Percentiles rank a stretch among this genome's conserved stretches.
Conservation (phyloP, 768 basidiomycete genomes). For the Tylopilus intermedius region DNA sequence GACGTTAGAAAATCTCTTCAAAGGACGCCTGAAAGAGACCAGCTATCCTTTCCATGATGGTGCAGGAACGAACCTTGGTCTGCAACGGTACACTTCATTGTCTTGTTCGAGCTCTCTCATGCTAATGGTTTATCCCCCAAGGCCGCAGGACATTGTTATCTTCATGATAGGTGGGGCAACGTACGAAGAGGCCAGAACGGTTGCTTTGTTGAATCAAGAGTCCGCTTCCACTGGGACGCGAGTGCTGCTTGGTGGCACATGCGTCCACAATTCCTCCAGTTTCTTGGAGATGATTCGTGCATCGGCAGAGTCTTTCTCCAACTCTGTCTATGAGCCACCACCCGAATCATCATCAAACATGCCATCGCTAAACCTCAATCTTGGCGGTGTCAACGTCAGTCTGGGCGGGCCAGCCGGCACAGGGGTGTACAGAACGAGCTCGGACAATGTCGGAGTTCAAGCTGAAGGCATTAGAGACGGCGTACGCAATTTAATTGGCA, state of each 20-base stretch:
- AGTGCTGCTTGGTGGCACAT: constrained; percentile 88
- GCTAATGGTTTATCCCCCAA: constrained; percentile 27
- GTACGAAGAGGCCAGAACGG: constrained; percentile 87
- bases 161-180: constrained; percentile 97
- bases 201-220: constrained; percentile 86
- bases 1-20: constrained; percentile 85
- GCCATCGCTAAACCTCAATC: constrained; percentile 83
- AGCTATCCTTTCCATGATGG: constrained; percentile 88
- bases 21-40: constrained; percentile 78
- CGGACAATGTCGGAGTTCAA: constrained; percentile 68
- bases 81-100: constrained; percentile 54
- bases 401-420: constrained; percentile 83
- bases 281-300: constrained; percentile 86
- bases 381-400: constrained; percentile 88
- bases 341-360: constrained; percentile 68
- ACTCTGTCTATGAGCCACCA: constrained; percentile 68
- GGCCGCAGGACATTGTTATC: constrained; percentile 93
- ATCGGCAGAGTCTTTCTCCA: constrained; percentile 58
- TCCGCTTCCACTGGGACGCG: constrained; percentile 60
- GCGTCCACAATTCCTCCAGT: constrained; percentile 90
- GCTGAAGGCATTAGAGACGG: constrained; percentile 89
- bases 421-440: constrained; percentile 80
- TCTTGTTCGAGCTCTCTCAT: background rate
- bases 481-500: constrained; percentile 80
- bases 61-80: constrained; percentile 57